Percentiles rank a stretch among this genome's conserved stretches.
phyloP scores from a whole-genome alignment of 139 green algal genomes.

The Pleodorina starrii region DNA sequence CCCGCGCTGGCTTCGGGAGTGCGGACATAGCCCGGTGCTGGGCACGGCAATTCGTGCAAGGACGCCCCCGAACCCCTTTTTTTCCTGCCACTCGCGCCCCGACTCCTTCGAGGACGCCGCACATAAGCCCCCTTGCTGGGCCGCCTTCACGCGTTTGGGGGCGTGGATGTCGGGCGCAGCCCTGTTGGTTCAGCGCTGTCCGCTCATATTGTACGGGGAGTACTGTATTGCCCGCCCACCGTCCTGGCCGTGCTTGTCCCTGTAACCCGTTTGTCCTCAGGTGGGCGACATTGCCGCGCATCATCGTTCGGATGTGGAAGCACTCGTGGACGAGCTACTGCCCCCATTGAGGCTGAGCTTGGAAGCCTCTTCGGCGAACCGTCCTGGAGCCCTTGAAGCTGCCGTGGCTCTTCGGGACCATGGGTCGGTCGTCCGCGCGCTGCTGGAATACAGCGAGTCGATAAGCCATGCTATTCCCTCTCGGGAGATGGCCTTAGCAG shows the following conservation, averaged over 20 bases:
- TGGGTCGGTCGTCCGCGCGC: background rate
- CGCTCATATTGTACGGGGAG: background rate
- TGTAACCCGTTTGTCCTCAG: background rate
- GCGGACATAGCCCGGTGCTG: too few species aligned
- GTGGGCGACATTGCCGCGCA: constrained; percentile 54
- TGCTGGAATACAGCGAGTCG: constrained; percentile 55
- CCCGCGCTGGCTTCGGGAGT: too few species aligned
- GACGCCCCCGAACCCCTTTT: background rate
- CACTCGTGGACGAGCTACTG: constrained; percentile 61
- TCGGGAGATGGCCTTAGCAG: constrained; percentile 66
- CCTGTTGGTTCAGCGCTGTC: background rate
- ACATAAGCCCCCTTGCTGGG: too few species aligned
- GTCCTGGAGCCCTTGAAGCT: background rate
- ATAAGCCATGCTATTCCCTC: constrained; percentile 65
- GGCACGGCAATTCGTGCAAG: too few species aligned
- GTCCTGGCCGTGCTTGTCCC: too few species aligned
- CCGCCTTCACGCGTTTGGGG: too few species aligned
- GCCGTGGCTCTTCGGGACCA: background rate
- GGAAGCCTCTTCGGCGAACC: background rate
- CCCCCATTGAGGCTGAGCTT: constrained; percentile 37
- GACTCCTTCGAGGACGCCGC: too few species aligned
- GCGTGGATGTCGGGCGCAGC: too few species aligned
- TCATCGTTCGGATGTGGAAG: constrained; percentile 30
- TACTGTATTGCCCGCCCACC: background rate
- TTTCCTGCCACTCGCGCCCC: too few species aligned